phyloP scores from a whole-genome alignment of 176 grass and related monocot species.

The Avena atlantica region DNA sequence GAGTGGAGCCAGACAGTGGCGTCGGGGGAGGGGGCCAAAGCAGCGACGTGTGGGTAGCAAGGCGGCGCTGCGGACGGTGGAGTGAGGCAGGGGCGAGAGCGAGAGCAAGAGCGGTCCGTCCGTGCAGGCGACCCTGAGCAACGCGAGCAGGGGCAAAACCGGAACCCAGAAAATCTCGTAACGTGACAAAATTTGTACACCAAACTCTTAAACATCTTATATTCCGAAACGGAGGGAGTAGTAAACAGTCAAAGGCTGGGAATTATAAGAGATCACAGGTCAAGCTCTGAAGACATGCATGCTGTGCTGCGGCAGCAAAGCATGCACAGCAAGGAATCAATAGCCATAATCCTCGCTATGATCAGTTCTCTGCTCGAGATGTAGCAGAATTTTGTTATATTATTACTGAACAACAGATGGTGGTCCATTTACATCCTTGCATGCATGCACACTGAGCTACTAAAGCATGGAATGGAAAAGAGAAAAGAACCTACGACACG shows the following conservation, averaged over 20 bases:
- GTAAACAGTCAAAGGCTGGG: conserved; percentile 7
- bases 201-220: too few relatives aligned
- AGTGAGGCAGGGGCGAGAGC: too few relatives aligned
- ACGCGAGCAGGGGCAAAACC: too few relatives aligned
- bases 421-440: conserved; percentile 20
- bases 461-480: conserved; percentile 9
- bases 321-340: conserved; percentile 49
- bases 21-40: too few relatives aligned
- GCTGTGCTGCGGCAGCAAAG: background rate
- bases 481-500: conserved; percentile 20
- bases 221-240: too few relatives aligned
- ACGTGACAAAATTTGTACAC: too few relatives aligned
- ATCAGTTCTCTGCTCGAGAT: conserved; percentile 35
- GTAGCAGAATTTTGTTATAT: conserved; percentile 31
- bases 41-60: too few relatives aligned
- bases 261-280: conserved; percentile 42
- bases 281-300: conserved; percentile 18
- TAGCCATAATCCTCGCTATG: conserved; percentile 40
- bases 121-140: too few relatives aligned
- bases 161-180: too few relatives aligned
- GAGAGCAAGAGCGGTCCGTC: too few relatives aligned
- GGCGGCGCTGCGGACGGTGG: too few relatives aligned
- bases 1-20: too few relatives aligned
- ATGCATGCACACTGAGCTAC: conserved; percentile 21
- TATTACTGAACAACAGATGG: background rate